Conservation (phyloP, 2,329 filamentous ascomycete genomes). For the Chaetomium sp. region DNA sequence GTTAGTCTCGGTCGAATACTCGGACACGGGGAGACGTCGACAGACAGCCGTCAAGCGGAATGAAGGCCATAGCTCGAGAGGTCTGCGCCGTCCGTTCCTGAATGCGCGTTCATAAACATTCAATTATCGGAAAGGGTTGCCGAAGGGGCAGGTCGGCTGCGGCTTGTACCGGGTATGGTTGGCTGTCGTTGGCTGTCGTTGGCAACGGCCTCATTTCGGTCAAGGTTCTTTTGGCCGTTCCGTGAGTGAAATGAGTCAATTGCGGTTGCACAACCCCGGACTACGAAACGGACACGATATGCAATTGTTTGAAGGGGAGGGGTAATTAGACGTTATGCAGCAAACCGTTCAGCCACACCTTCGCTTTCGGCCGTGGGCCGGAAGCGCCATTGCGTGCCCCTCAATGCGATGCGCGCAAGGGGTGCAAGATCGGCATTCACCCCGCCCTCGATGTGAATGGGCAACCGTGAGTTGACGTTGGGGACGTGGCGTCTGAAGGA, state of each 20-base stretch:
- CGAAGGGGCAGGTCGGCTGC: not conserved
- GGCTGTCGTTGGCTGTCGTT: conserved; percentile 6
- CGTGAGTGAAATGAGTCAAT: not conserved
- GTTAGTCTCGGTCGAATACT: conserved; percentile 8
- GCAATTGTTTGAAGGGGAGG: not conserved
- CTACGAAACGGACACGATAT: not conserved
- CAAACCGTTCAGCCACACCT: too few relatives aligned
- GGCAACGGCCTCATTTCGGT: conserved; percentile 21
- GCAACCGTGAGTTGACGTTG: not conserved
- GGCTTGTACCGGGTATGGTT: conserved; percentile 15
- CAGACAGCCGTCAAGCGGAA: not conserved
- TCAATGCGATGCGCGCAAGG: not conserved
- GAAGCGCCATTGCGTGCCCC: not conserved
- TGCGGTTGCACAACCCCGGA: not conserved
- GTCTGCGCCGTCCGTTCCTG: too few relatives aligned
- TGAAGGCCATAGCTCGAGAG: not conserved
- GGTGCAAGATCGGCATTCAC: not conserved
- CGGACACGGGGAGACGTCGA: not conserved
- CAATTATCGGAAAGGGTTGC: not conserved
- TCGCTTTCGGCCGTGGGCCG: too few relatives aligned
- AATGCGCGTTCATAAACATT: not conserved
- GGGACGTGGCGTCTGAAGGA: not conserved
- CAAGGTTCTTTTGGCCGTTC: conserved; percentile 4
- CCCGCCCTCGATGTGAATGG: too few relatives aligned
- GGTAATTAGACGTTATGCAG: too few relatives aligned